Conservation (phyloP, 805 yeast species). For the Yarrowia sp. region DNA sequence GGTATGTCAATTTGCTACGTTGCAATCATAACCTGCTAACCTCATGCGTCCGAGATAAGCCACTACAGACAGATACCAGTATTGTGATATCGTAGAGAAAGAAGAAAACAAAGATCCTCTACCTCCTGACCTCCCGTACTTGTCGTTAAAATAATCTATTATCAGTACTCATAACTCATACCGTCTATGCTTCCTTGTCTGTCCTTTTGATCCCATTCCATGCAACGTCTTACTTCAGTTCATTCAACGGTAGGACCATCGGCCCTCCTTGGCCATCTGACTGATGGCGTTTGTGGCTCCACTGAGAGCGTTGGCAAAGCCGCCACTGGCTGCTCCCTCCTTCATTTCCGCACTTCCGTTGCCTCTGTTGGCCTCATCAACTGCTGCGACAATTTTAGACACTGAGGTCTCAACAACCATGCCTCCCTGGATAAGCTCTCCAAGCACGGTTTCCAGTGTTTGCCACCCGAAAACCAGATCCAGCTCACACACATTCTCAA, state of each 20-base stretch:
- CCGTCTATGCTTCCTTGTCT: constrained; percentile 18
- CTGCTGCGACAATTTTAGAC: constrained; percentile 65
- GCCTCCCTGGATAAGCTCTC: constrained; percentile 93
- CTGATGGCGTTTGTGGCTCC: constrained; percentile 35
- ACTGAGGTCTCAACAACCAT: constrained; percentile 95
- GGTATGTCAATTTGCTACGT: no score
- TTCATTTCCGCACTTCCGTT: constrained; percentile 29
- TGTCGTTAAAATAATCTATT: neutral
- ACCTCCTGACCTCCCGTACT: neutral
- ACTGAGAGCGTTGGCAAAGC: constrained; percentile 34
- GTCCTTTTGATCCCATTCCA: neutral
- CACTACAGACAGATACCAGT: no score
- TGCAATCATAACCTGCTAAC: no score
- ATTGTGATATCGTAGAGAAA: no score
- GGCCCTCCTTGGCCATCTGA: constrained; percentile 33
- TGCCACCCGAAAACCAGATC: constrained; percentile 99
- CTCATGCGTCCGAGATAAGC: no score
- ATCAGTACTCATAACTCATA: neutral
- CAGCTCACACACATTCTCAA: constrained; percentile 89
- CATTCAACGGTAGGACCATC: constrained; percentile 23
- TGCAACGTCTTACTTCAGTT: neutral
- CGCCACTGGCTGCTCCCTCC: constrained; percentile 28
- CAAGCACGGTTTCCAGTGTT: constrained; percentile 79
- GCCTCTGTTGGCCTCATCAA: constrained; percentile 42
- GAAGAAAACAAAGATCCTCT: neutral